Evolutionary conservation across 345 rosid genomes (phyloP).

Genomic region (Pelargonium nanum): DNA sequence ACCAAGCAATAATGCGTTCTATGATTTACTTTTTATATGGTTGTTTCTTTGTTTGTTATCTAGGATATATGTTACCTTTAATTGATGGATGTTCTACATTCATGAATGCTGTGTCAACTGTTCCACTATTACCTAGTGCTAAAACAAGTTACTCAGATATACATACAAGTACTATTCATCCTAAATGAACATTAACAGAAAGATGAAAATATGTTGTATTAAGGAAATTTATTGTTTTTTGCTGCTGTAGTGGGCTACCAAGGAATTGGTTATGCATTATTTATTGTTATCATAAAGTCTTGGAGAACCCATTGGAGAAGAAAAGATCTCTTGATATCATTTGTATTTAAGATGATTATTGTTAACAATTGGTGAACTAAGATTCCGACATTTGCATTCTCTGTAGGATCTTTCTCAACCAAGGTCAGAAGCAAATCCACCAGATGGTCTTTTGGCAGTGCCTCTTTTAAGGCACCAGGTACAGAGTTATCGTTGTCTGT

Average conservation of each 20-base stretch:
- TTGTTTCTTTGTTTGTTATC: too few relatives aligned
- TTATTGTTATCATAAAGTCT: neutral
- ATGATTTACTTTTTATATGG: too few relatives aligned
- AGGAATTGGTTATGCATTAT: neutral
- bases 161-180: too few relatives aligned
- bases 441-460: conserved; percentile 73
- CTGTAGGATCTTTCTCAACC: conserved; percentile 78
- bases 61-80: too few relatives aligned
- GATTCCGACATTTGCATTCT: conserved; percentile 8
- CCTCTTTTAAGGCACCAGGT: conserved; percentile 96
- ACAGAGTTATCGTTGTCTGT: neutral
- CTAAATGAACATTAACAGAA: neutral
- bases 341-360: too few relatives aligned
- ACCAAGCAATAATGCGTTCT: too few relatives aligned
- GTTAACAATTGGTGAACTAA: neutral
- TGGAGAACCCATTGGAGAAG: neutral
- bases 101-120: too few relatives aligned
- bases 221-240: too few relatives aligned
- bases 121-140: too few relatives aligned
- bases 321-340: neutral
- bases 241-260: neutral
- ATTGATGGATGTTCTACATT: too few relatives aligned
- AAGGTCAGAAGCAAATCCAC: conserved; percentile 61
- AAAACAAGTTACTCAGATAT: too few relatives aligned
- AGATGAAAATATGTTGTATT: neutral